A percentile compares a stretch with the other conserved stretches of the same genome.
Evolutionary conservation across 2,329 filamentous ascomycete species (phyloP).

Genomic region (Lachnellula occidentalis): DNA sequence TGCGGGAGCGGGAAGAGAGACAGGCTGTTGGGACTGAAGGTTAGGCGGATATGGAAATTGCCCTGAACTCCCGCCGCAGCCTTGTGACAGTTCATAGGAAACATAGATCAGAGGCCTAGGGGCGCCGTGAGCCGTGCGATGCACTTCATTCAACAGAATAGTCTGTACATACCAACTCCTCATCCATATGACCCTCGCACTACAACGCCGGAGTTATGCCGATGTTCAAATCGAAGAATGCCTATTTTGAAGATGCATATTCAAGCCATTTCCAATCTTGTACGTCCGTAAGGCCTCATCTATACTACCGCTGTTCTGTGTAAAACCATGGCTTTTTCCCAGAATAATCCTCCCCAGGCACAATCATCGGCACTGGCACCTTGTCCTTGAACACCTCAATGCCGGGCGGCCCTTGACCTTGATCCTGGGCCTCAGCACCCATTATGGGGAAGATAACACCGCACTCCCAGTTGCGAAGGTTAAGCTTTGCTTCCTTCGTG

Average conservation of each 20-base stretch:
- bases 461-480: conserved; percentile 91
- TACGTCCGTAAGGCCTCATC: too few species aligned
- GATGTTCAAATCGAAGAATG: too few species aligned
- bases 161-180: too few species aligned
- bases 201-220: too few species aligned
- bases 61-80: too few species aligned
- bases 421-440: neutral
- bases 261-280: neutral
- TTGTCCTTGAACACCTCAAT: conserved; percentile 44
- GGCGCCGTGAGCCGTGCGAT: too few species aligned
- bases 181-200: too few species aligned
- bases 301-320: conserved; percentile 6
- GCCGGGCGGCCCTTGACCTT: conserved; percentile 15
- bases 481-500: conserved; percentile 67
- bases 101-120: too few species aligned
- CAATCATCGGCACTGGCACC: conserved; percentile 59
- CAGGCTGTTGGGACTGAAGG: conserved; percentile 53
- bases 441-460: conserved; percentile 69
- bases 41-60: conserved; percentile 51
- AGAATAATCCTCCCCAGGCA: conserved; percentile 44
- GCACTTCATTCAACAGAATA: too few species aligned
- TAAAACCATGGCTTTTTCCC: conserved; percentile 27
- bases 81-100: too few species aligned
- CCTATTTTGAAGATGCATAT: too few species aligned
- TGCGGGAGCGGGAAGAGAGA: conserved; percentile 48